Evolutionary conservation across 164 flowering plant species (phyloP).

Genomic region (Stephania cephalantha): DNA sequence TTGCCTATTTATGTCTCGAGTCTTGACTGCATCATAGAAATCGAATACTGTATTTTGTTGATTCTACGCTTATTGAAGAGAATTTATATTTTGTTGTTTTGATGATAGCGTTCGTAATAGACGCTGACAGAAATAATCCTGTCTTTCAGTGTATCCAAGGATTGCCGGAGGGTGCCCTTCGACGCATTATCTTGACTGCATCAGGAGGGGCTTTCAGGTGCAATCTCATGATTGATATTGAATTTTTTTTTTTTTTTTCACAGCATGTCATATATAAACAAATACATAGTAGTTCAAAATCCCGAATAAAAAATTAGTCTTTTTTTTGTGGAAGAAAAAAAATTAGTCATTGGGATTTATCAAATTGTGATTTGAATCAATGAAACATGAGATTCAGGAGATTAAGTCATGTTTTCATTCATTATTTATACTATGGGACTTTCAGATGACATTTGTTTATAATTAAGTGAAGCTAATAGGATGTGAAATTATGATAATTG

Average conservation of each 20-base stretch:
- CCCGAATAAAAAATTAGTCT: too few species aligned
- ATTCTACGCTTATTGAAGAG: background rate
- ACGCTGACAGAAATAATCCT: conserved; percentile 21
- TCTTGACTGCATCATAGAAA: background rate
- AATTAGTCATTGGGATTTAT: too few species aligned
- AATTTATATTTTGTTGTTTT: background rate
- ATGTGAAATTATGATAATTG: too few species aligned
- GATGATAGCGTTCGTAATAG: background rate
- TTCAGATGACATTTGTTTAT: too few species aligned
- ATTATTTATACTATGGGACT: too few species aligned
- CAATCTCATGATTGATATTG: background rate
- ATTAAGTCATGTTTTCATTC: too few species aligned
- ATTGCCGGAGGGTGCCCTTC: conserved; percentile 85
- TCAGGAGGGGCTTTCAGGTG: conserved; percentile 99
- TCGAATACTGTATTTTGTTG: background rate
- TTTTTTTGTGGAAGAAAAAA: too few species aligned
- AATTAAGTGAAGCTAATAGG: too few species aligned
- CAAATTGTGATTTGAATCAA: too few species aligned
- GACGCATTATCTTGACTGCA: conserved; percentile 88
- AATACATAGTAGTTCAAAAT: too few species aligned
- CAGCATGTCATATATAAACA: too few species aligned
- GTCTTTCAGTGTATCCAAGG: conserved; percentile 91
- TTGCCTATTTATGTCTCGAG: background rate
- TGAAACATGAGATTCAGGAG: too few species aligned
- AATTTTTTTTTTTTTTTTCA: background rate